These are phyloP conservation scores for Tylopilus vinaceipallidus DNA, from an alignment of 768 basidiomycete species.

Conservation along the genomic window DNA sequence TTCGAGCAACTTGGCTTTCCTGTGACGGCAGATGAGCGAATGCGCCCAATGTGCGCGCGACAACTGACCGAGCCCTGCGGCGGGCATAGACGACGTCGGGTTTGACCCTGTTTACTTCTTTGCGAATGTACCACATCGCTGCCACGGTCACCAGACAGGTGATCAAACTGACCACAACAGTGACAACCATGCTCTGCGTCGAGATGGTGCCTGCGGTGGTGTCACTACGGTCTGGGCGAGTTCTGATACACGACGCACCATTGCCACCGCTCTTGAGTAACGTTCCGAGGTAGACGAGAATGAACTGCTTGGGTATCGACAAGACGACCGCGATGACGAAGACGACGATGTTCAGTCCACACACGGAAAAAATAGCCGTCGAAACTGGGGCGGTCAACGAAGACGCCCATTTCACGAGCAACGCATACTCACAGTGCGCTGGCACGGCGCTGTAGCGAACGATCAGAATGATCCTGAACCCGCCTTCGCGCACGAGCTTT, in stretches of 20 bases:
- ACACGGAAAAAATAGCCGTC: conserved; percentile 84
- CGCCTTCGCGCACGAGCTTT: conserved; percentile 78
- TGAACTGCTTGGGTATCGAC: conserved; percentile 89
- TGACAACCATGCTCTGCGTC: conserved; percentile 59
- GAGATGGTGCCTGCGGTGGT: conserved; percentile 18
- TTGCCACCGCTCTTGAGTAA: conserved; percentile 51
- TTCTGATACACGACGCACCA: conserved; percentile 14
- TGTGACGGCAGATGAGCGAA: conserved; percentile 21
- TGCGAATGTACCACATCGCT: conserved; percentile 85
- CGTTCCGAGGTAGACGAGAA: conserved; percentile 89
- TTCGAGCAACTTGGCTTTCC: conserved; percentile 54
- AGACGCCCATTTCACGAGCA: neutral
- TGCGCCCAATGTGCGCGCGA: neutral
- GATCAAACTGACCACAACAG: conserved; percentile 61
- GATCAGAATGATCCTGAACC: conserved; percentile 79
- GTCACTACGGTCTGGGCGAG: conserved; percentile 1
- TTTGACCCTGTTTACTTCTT: conserved; percentile 67
- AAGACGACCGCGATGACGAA: conserved; percentile 80
- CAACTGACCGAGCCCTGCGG: conserved; percentile 63
- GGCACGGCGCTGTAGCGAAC: conserved; percentile 82
- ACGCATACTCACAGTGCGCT: conserved; percentile 63
- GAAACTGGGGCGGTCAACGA: conserved; percentile 52
- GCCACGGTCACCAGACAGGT: conserved; percentile 69
- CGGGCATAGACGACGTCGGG: conserved; percentile 64
- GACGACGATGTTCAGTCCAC: conserved; percentile 78